Conservation (phyloP, 345 rosid species). For the Eucalyptus cladocalyx region DNA sequence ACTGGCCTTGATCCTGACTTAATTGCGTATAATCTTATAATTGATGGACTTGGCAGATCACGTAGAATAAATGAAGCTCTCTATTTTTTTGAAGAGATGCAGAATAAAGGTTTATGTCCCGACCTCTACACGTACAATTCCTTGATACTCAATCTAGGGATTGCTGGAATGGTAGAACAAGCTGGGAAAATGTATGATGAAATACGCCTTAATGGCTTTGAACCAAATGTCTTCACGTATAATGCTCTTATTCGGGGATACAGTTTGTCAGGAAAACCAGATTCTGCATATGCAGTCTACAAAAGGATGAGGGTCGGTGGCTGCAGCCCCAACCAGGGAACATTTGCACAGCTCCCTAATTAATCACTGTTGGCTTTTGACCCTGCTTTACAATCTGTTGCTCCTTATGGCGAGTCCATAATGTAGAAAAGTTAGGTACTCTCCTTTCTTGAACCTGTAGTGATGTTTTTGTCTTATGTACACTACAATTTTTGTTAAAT, state of each 20-base stretch:
- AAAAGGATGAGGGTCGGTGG: constrained; percentile 77
- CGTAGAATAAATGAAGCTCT: constrained; percentile 59
- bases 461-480: not conserved
- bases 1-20: constrained; percentile 54
- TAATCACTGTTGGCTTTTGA: not conserved
- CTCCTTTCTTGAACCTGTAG: not conserved
- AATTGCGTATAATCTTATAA: constrained; percentile 64
- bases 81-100: constrained; percentile 54
- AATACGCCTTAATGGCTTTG: constrained; percentile 45
- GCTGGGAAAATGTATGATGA: constrained; percentile 54
- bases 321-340: constrained; percentile 69
- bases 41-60: constrained; percentile 68
- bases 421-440: not conserved
- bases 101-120: constrained; percentile 37
- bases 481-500: not conserved
- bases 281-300: constrained; percentile 66
- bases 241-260: constrained; percentile 78
- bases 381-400: not conserved
- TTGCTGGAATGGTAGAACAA: constrained; percentile 56
- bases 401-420: not conserved
- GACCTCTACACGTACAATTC: constrained; percentile 84
- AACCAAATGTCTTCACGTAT: constrained; percentile 79
- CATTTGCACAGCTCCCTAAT: constrained; percentile 87
- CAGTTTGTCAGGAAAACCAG: constrained; percentile 53
- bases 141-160: constrained; percentile 56